These are phyloP conservation scores for Vicia sativa DNA, from an alignment of 306 rosid species.

Conservation along the genomic window DNA sequence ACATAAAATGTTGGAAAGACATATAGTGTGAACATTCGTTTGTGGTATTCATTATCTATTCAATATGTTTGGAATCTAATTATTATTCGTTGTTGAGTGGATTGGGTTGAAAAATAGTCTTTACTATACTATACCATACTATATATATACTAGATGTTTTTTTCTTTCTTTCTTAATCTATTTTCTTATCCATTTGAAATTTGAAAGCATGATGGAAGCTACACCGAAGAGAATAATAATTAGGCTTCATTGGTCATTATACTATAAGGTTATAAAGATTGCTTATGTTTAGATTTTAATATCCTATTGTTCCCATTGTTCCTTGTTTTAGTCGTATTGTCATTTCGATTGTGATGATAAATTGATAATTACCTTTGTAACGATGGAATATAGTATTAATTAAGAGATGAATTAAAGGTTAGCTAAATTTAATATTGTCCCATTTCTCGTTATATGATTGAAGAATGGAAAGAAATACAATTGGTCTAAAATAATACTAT, in stretches of 20 bases:
- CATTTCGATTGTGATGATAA: too few species aligned
- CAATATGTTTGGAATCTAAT: conserved; percentile 5
- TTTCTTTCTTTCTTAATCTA: neutral
- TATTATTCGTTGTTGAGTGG: conserved; percentile 20
- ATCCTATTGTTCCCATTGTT: too few species aligned
- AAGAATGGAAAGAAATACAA: too few species aligned
- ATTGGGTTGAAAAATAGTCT: conserved; percentile 28
- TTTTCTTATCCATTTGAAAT: neutral
- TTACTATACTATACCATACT: too few species aligned
- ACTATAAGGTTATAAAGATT: conserved; percentile 4
- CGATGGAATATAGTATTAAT: too few species aligned
- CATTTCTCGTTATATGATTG: too few species aligned
- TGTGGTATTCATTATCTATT: conserved; percentile 12
- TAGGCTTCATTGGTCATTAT: neutral
- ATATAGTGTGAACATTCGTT: neutral
- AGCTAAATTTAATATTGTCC: too few species aligned
- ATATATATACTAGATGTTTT: too few species aligned
- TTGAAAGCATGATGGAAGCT: neutral
- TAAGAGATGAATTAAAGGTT: too few species aligned
- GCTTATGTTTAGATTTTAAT: neutral
- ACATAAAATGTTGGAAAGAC: conserved; percentile 45
- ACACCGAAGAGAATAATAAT: conserved; percentile 9
- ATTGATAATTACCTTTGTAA: too few species aligned
- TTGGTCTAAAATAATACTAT: too few species aligned
- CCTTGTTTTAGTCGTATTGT: too few species aligned